Base-by-base conservation (phyloP, 1,139 yeast species). In the Pneumocystis murina region DNA sequence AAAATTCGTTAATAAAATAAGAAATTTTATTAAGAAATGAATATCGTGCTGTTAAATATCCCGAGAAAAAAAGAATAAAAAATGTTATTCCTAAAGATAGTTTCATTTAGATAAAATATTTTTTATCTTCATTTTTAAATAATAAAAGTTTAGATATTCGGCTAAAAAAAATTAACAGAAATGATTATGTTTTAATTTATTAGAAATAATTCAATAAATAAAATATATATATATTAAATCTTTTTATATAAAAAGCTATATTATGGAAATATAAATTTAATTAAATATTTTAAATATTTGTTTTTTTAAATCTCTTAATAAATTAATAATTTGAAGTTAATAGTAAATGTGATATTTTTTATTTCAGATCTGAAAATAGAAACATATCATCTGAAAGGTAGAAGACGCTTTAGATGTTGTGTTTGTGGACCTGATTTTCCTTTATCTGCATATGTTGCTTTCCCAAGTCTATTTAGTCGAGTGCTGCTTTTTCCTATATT, bases 401-500 rank as follows among this genome's bases (percentile, higher is more conserved):
- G 33, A 10, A 62, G 33, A 8, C 59, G 40, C 28, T 60, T 59
- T 35, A 62, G 17, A 24, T 63, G 62, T 20, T 20, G 64, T 16
- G 61, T 62, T 17, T 41, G 62, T 33, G 54, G 24, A 3, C 63
- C 63, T 24, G 35, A 38, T 33, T 59, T 54, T 43, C 54, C 60
- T 40, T 38, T n/a, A 24, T 62, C 48, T 1, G 64, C 62, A 24
- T 38, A 24, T 24, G 62, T 40, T 7, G 59, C 39, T 17, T 59
- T 39, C 14, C 40, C n/a, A 20, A 62, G 62, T 61, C 64, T 62
- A 30, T 59, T 38, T 39, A 43, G 30, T 17, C 55, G 61, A 28
- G 59, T 30, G 36, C 58, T 62, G 17, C 63, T 38, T 24, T 61
- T 40, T 12, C 64, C 64, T 39, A 63, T 12, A 48, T 48, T 48